Percentiles rank a stretch among this genome's conserved stretches.
Conservation (phyloP, 2,329 filamentous ascomycete species). For the Pseudogymnoascus sp. region DNA sequence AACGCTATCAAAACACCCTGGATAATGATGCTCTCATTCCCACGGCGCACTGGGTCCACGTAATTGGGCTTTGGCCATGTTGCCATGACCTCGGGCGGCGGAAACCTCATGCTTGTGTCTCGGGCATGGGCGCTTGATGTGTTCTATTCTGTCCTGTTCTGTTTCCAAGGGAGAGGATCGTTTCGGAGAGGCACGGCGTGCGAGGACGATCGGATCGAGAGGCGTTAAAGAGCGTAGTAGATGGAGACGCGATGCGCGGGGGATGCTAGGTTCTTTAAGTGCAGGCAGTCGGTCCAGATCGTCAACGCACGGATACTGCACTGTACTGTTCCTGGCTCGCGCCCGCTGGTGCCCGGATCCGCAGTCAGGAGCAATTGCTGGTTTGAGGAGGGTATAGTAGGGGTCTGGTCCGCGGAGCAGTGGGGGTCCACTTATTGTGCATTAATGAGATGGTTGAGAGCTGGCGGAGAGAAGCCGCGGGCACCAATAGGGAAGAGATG, state of each 20-base stretch:
- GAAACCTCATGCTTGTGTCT: conserved; percentile 28
- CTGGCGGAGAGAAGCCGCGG: not conserved
- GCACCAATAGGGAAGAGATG: not conserved
- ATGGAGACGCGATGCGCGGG: not conserved
- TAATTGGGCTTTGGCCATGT: conserved; percentile 43
- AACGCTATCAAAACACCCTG: conserved; percentile 34
- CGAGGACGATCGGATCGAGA: not conserved
- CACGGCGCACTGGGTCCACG: conserved; percentile 37
- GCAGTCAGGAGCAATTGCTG: not conserved
- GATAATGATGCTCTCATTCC: conserved; percentile 36
- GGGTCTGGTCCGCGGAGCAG: not conserved
- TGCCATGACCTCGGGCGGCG: conserved; percentile 34
- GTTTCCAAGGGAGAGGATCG: not conserved
- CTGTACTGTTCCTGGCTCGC: not conserved
- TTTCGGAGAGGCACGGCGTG: not conserved
- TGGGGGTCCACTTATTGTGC: not conserved
- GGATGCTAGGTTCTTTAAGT: not conserved
- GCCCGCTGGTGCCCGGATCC: not conserved
- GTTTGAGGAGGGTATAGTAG: not conserved
- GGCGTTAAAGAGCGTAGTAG: not conserved
- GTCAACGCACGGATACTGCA: not conserved
- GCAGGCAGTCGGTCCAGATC: not conserved
- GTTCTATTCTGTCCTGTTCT: not conserved
- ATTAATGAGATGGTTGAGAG: not conserved
- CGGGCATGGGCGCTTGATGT: not conserved